phyloP scores from a whole-genome alignment of 352 stramenopile species.

The Halophytophthora batemanensis region DNA sequence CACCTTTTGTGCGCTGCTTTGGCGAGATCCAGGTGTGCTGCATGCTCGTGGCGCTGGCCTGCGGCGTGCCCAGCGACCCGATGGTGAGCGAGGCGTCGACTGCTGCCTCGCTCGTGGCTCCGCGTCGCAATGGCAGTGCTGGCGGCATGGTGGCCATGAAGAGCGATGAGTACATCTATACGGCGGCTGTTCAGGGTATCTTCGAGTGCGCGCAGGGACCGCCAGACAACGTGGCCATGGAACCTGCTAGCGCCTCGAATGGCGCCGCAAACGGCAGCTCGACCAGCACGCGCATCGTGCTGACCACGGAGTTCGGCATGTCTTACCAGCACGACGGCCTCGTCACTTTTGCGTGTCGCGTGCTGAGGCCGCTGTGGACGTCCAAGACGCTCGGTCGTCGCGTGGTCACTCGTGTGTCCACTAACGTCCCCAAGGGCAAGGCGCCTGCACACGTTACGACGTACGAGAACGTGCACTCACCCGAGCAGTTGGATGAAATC shows the following conservation, averaged over 20 bases:
- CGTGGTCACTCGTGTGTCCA: constrained; percentile 22
- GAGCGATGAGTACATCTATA: constrained; percentile 79
- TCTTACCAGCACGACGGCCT: constrained; percentile 86
- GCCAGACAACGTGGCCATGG: constrained; percentile 32
- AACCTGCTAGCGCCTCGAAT: constrained; percentile 16
- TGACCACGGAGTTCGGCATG: constrained; percentile 85
- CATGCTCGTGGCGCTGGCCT: constrained; percentile 88
- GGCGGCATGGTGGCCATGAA: constrained; percentile 36
- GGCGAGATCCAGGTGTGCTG: constrained; percentile 81
- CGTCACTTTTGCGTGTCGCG: constrained; percentile 72
- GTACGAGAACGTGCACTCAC: constrained; percentile 42
- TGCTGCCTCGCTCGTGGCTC: constrained; percentile 45
- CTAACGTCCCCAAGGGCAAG: constrained; percentile 15
- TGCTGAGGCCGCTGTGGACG: constrained; percentile 78
- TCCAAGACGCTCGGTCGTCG: constrained; percentile 53
- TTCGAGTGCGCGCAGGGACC: constrained; percentile 75
- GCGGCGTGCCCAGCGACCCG: constrained; percentile 76
- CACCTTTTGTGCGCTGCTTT: constrained; percentile 80
- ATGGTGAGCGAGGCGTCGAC: constrained; percentile 56
- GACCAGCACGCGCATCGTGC: constrained; percentile 63
- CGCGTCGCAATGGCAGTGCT: constrained; percentile 17
- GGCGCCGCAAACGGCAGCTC: constrained; percentile 23
- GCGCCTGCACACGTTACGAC: constrained; percentile 19
- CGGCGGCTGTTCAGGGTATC: constrained; percentile 72
- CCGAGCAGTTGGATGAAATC: constrained; percentile 63